Conservation (phyloP, 352 stramenopile species). For the Phytophthora tubulina region DNA sequence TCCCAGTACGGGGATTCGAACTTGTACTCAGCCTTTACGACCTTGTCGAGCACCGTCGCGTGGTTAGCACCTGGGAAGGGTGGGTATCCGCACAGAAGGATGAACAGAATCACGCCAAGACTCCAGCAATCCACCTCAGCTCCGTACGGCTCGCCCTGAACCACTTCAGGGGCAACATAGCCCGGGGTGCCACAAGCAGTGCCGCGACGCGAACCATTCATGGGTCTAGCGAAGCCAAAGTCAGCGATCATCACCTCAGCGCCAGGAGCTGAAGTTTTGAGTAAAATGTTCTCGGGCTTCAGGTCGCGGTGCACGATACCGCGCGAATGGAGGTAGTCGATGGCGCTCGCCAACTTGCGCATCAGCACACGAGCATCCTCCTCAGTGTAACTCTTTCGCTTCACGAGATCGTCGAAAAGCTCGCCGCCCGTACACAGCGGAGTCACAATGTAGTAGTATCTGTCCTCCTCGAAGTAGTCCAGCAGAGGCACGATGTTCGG, state of each 20-base stretch:
- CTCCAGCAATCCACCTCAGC: slow-evolving; percentile 94
- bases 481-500: slow-evolving; percentile 78
- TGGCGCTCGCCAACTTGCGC: slow-evolving; percentile 90
- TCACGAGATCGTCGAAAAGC: slow-evolving; percentile 96
- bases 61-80: slow-evolving; percentile 85
- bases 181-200: slow-evolving; percentile 87
- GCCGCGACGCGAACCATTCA: slow-evolving; percentile 60
- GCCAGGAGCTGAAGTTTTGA: slow-evolving; percentile 78
- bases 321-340: slow-evolving; percentile 93
- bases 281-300: slow-evolving; percentile 92
- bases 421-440: slow-evolving; percentile 89
- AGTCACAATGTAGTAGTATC: slow-evolving; percentile 87
- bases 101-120: slow-evolving; percentile 95
- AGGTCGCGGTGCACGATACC: slow-evolving; percentile 94
- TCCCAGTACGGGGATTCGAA: slow-evolving; percentile 95
- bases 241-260: slow-evolving; percentile 90
- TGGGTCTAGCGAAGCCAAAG: slow-evolving; percentile 88
- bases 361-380: slow-evolving; percentile 94
- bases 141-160: slow-evolving; percentile 90
- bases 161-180: slow-evolving; percentile 96
- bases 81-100: slow-evolving; percentile 94
- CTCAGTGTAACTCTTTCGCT: slow-evolving; percentile 96
- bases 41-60: slow-evolving; percentile 74
- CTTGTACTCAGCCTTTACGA: slow-evolving; percentile 89
- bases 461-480: slow-evolving; percentile 78